Conservation (phyloP, 1,284 basidiomycete species). For the Vanrija humicola region DNA sequence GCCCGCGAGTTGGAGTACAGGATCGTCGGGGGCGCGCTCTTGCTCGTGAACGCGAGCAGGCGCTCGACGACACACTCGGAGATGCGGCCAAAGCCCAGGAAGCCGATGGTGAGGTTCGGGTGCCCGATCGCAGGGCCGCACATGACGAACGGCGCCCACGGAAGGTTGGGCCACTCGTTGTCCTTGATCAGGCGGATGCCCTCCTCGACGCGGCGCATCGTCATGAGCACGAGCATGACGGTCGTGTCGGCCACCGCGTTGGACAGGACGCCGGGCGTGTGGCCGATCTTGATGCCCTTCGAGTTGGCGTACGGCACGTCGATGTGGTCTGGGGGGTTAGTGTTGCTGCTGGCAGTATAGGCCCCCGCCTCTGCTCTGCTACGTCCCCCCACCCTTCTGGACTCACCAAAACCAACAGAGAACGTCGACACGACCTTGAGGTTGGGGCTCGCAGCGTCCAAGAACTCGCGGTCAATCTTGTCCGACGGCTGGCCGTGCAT, state of each 20-base stretch:
- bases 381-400: no score
- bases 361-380: no score
- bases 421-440: conserved; percentile 81
- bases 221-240: conserved; percentile 87
- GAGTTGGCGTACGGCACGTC: conserved; percentile 62
- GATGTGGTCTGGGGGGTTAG: conserved; percentile 65
- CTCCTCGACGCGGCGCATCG: conserved; percentile 68
- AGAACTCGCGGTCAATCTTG: conserved; percentile 65
- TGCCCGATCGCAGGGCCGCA: conserved; percentile 53
- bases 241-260: conserved; percentile 85
- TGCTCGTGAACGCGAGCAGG: conserved; percentile 67
- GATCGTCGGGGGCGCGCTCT: conserved; percentile 29
- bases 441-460: conserved; percentile 59
- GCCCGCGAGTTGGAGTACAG: conserved; percentile 37
- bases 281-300: conserved; percentile 71
- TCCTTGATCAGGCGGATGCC: conserved; percentile 63
- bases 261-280: conserved; percentile 85
- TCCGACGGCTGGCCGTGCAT: conserved; percentile 39
- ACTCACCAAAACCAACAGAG: conserved; percentile 73
- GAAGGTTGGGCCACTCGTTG: conserved; percentile 65
- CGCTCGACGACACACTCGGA: conserved; percentile 73
- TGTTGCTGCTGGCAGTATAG: no score
- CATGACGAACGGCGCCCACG: conserved; percentile 68
- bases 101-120: conserved; percentile 63
- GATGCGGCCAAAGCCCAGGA: conserved; percentile 91